Conservation (phyloP, 805 yeast genomes). For the Nadsonia fulvescens region DNA sequence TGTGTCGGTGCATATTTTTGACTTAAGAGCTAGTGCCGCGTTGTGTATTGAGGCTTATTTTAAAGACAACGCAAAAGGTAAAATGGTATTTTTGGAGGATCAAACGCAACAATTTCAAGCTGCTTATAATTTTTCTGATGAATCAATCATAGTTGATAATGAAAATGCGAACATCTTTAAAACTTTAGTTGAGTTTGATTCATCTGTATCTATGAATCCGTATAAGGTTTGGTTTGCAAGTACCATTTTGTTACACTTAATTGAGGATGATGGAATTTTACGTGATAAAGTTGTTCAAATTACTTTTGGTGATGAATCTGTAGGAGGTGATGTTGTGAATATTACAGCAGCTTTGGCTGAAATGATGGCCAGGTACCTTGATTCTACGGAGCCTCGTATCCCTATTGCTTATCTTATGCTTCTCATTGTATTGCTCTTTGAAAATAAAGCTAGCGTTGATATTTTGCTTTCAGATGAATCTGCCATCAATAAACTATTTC, state of each 20-base stretch:
- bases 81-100: constrained; percentile 27
- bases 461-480: constrained; percentile 56
- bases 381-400: constrained; percentile 49
- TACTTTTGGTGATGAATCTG: constrained; percentile 30
- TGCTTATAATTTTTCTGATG: constrained; percentile 1
- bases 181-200: constrained; percentile 59
- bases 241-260: constrained; percentile 40
- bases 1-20: constrained; percentile 73
- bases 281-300: constrained; percentile 26
- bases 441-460: constrained; percentile 54
- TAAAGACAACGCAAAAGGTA: constrained; percentile 41
- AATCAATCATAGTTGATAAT: constrained; percentile 1
- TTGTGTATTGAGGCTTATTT: constrained; percentile 52
- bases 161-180: constrained; percentile 42
- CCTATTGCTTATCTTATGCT: constrained; percentile 64
- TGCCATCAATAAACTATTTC: constrained; percentile 45
- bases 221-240: constrained; percentile 76
- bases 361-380: constrained; percentile 45
- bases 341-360: constrained; percentile 67
- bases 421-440: constrained; percentile 59
- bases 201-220: constrained; percentile 59
- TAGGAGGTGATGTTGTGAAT: constrained; percentile 49
- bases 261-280: constrained; percentile 30
- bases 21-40: constrained; percentile 58
- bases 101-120: constrained; percentile 1